Percentiles rank a stretch among this genome's conserved stretches.
Evolutionary conservation across 305 asterid genomes (phyloP).

Genomic region (Fraxinus sp.): DNA sequence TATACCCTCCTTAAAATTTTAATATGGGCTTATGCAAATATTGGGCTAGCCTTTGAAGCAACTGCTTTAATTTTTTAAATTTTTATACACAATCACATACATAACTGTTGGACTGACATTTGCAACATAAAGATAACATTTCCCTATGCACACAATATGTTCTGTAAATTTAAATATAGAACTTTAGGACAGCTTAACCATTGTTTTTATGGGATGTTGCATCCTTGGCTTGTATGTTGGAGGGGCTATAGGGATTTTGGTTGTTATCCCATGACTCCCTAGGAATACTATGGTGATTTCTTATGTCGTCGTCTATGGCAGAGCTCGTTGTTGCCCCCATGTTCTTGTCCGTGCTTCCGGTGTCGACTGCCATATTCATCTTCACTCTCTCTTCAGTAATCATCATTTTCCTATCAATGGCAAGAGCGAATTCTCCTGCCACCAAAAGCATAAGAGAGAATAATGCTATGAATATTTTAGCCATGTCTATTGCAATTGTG

Average conservation of each 20-base stretch:
- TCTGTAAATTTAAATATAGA: too few species aligned
- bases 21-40: neutral
- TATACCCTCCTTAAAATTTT: too few species aligned
- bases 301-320: neutral
- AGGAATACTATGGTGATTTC: conserved; percentile 53
- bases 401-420: conserved; percentile 25
- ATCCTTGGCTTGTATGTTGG: conserved; percentile 11
- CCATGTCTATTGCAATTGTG: neutral
- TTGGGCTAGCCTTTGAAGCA: neutral
- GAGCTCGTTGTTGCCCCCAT: neutral
- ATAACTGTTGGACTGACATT: neutral
- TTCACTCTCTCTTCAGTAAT: neutral
- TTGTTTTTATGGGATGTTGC: conserved; percentile 3
- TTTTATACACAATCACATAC: neutral
- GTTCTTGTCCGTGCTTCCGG: neutral
- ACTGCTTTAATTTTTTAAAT: neutral
- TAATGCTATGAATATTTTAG: neutral
- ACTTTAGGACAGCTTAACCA: conserved; percentile 5
- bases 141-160: neutral
- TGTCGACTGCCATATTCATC: too few species aligned
- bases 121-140: neutral
- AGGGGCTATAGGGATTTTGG: conserved; percentile 23
- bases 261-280: conserved; percentile 41
- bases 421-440: conserved; percentile 14
- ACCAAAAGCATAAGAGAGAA: conserved; percentile 22